phyloP scores from a whole-genome alignment of 371 early-diverging fungal species.

The Lichtheimia hyalospora region DNA sequence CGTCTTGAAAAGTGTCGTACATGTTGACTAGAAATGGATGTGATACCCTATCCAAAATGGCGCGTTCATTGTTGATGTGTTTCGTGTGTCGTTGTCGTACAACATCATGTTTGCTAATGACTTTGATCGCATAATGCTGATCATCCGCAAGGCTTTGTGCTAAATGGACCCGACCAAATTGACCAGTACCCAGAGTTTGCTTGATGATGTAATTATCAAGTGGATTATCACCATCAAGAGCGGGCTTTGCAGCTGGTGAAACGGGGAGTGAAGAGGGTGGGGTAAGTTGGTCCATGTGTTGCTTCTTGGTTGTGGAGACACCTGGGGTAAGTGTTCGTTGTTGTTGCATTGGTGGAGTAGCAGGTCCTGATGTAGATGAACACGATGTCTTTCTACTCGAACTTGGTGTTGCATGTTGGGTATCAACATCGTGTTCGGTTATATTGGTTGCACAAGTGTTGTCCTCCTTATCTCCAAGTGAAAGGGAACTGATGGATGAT shows the following conservation, averaged over 20 bases:
- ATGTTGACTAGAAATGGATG: slow-evolving; percentile 93
- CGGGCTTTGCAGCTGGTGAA: slow-evolving; percentile 12
- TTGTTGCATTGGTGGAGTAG: neutral
- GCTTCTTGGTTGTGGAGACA: neutral
- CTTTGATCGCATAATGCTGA: slow-evolving; percentile 86
- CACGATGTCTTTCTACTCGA: too few relatives aligned
- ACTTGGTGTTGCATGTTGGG: too few relatives aligned
- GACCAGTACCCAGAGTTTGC: slow-evolving; percentile 71
- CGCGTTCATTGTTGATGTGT: slow-evolving; percentile 88
- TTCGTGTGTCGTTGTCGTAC: slow-evolving; percentile 91
- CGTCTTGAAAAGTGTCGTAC: slow-evolving; percentile 89
- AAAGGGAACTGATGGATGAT: too few relatives aligned
- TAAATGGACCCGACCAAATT: slow-evolving; percentile 71
- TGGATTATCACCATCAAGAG: slow-evolving; percentile 10
- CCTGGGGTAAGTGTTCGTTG: neutral
- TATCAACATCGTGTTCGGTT: too few relatives aligned
- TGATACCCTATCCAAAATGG: slow-evolving; percentile 77
- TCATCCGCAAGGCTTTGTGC: slow-evolving; percentile 46
- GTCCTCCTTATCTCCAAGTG: too few relatives aligned
- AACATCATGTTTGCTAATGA: slow-evolving; percentile 91
- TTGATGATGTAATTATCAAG: slow-evolving; percentile 36
- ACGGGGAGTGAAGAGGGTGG: slow-evolving; percentile 11
- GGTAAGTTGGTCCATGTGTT: neutral
- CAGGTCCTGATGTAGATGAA: too few relatives aligned
- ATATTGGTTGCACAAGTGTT: too few relatives aligned